Base-by-base conservation (phyloP, 805 yeast species). In the Kluyveromyces starmeri region DNA sequence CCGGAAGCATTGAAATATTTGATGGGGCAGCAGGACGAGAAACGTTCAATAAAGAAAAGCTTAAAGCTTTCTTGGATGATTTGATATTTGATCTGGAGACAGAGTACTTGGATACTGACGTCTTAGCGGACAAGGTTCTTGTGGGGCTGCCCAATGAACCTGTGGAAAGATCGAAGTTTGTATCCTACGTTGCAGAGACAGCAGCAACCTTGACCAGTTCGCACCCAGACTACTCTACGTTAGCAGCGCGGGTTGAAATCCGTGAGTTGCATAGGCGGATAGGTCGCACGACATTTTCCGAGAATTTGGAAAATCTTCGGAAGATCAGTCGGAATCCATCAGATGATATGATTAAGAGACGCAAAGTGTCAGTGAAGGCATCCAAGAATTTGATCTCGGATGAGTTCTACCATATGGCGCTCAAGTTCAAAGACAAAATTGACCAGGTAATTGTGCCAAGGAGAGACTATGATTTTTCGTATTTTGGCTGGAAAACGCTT, bases 141-240 rank as follows among this genome's bases (percentile, higher is more conserved):
- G 72, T 84, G n/a, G 96, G 55, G 36, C 38, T 55, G 16, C 47
- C 50, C 12, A 85, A 86, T 59, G 88, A 83, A 51, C 96, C 96
- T 47, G 96, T 88, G 34, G 83, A 84, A 52, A 86, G 95, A 38
- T 70, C 75, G 38, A 95, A 86, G 58, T 65, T 80, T 36, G 83
- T 75, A 44, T 73, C 75, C 47, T 62, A 78, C 29, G 85, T 96
- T 27, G 96, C 96, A 27, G 97, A 89, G 62, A 84, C 95, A 21
- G 89, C 95, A 34, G 96, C 96, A 27, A 81, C 79, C 50, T 81
- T 89, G 94, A 84, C 96, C 38, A 88, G 96, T 11, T 74, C 82
- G 42, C 97, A 89, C 59, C 96, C 96, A n/a, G 96, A 89, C 62
- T 88, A 89, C 50, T 94, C 96, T 20, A 75, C 76, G 27, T 70